Evolutionary conservation across 345 rosid species (phyloP).

Genomic region (Eucalyptus cloeziana): DNA sequence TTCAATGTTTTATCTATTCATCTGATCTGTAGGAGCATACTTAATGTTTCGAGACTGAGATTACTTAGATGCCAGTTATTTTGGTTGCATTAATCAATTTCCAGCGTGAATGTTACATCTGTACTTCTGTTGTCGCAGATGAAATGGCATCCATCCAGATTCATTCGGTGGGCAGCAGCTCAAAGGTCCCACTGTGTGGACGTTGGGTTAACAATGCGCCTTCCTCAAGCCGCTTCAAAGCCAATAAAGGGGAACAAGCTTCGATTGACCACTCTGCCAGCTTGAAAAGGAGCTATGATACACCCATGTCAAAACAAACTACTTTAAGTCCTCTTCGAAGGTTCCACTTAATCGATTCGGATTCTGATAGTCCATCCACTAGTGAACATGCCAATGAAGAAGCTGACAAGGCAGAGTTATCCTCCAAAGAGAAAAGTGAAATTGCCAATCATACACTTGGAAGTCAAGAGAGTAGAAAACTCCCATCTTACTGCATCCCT

Average conservation of each 20-base stretch:
- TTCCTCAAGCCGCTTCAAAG: conserved; percentile 17
- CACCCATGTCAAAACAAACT: conserved; percentile 32
- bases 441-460: not conserved
- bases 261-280: conserved; percentile 25
- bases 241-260: conserved; percentile 14
- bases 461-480: conserved; percentile 19
- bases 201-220: conserved; percentile 19
- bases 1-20: not conserved
- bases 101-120: not conserved
- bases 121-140: conserved; percentile 17
- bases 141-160: conserved; percentile 17
- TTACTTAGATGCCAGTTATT: not conserved
- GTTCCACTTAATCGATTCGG: conserved; percentile 77
- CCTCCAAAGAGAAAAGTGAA: conserved; percentile 3
- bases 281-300: conserved; percentile 16
- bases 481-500: not conserved
- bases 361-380: conserved; percentile 47
- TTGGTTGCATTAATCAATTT: not conserved
- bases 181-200: conserved; percentile 47
- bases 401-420: conserved; percentile 7
- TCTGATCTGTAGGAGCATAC: not conserved
- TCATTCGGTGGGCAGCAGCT: conserved; percentile 49
- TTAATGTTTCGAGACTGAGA: not conserved
- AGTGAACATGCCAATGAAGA: conserved; percentile 6
- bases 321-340: conserved; percentile 71